These are phyloP conservation scores for Trypethelium eluteriae DNA, from an alignment of 495 filamentous ascomycete species.

Conservation along the genomic window DNA sequence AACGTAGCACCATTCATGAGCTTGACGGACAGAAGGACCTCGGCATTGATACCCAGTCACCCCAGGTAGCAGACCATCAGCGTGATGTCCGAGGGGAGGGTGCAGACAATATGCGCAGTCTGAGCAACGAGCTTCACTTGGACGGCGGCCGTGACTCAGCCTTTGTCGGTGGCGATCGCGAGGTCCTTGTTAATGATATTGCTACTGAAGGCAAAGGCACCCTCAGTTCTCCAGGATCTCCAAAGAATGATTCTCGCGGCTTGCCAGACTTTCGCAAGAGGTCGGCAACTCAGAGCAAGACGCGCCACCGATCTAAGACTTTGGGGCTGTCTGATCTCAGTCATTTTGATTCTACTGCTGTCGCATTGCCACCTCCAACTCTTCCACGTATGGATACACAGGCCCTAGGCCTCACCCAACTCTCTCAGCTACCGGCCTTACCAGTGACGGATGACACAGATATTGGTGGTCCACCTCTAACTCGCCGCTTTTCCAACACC, in stretches of 20 bases:
- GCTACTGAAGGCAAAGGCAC: slow-evolving; percentile 56
- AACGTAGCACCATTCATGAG: slow-evolving; percentile 56
- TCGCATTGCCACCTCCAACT: slow-evolving; percentile 45
- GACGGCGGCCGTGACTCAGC: slow-evolving; percentile 60
- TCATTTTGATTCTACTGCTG: background rate
- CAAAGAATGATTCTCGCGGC: background rate
- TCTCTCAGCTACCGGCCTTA: slow-evolving; percentile 59
- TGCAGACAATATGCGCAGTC: slow-evolving; percentile 56
- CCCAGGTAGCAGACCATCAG: slow-evolving; percentile 55
- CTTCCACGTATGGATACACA: slow-evolving; percentile 45
- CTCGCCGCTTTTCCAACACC: slow-evolving; percentile 41
- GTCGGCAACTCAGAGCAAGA: slow-evolving; percentile 13
- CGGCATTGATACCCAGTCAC: slow-evolving; percentile 57
- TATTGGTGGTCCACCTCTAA: slow-evolving; percentile 57
- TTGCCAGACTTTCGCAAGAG: background rate
- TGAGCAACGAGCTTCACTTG: slow-evolving; percentile 39
- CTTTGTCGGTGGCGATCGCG: slow-evolving; percentile 49
- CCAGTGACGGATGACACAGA: slow-evolving; percentile 69
- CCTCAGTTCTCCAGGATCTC: background rate
- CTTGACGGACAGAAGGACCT: slow-evolving; percentile 51
- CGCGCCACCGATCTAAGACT: background rate
- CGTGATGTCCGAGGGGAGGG: slow-evolving; percentile 74
- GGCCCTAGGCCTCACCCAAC: slow-evolving; percentile 49
- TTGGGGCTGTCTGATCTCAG: slow-evolving; percentile 3
- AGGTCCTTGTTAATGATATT: slow-evolving; percentile 56